These are phyloP conservation scores for Echria macrotheca DNA, from an alignment of 495 filamentous ascomycete species.

Conservation along the genomic window DNA sequence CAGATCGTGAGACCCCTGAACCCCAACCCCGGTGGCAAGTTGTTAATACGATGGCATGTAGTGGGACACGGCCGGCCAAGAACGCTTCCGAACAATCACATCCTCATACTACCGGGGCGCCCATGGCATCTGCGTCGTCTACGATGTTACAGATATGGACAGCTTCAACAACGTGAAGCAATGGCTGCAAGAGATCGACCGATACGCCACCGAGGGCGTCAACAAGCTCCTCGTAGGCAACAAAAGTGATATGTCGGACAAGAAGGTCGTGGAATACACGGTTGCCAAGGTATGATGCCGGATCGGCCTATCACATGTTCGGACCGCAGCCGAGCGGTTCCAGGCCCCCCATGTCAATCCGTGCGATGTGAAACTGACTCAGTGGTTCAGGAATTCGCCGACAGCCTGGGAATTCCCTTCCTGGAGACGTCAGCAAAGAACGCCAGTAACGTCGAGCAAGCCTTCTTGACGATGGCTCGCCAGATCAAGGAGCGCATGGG, in stretches of 20 bases:
- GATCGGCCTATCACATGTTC: background rate
- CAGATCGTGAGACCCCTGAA: slow-evolving; percentile 80
- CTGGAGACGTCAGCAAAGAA: slow-evolving; percentile 99
- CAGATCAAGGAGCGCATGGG: slow-evolving; percentile 99
- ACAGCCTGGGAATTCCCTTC: slow-evolving; percentile 98
- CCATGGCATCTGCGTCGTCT: slow-evolving; percentile 98
- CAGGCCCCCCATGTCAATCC: background rate
- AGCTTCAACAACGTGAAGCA: slow-evolving; percentile 99
- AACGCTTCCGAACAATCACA: slow-evolving; percentile 98
- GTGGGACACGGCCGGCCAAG: slow-evolving; percentile 99
- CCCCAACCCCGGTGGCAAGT: too few relatives aligned
- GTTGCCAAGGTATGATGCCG: slow-evolving; percentile 79
- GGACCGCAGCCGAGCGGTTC: background rate
- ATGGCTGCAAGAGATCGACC: slow-evolving; percentile 99
- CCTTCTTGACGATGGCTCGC: slow-evolving; percentile 99
- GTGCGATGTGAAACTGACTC: too few relatives aligned
- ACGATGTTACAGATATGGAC: slow-evolving; percentile 99
- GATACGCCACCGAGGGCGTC: slow-evolving; percentile 97
- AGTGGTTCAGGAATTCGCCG: slow-evolving; percentile 99
- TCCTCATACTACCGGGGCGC: slow-evolving; percentile 98
- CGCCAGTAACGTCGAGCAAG: slow-evolving; percentile 98
- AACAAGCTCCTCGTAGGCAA: slow-evolving; percentile 99
- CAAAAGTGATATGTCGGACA: slow-evolving; percentile 99
- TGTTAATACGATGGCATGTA: too few relatives aligned
- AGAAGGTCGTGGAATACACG: slow-evolving; percentile 99